Percentiles rank a stretch among this genome's conserved stretches.
Conservation (phyloP, 805 yeast species). For the Candida orba region DNA sequence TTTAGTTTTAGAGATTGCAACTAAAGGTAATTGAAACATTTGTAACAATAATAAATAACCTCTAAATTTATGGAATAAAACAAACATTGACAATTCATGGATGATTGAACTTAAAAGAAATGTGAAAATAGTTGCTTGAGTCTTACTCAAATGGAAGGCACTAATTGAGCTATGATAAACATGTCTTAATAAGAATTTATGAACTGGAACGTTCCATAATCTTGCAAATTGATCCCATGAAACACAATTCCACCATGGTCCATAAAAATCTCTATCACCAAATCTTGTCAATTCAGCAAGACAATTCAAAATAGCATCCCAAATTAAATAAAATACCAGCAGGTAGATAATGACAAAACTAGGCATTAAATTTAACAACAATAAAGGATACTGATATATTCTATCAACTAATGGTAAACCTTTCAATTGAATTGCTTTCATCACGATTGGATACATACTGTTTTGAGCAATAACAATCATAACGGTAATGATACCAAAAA, state of each 20-base stretch:
- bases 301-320: conserved; percentile 90
- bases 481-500: conserved; percentile 77
- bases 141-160: conserved; percentile 57
- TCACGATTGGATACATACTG: conserved; percentile 65
- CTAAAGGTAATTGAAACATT: conserved; percentile 81
- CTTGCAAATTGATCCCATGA: conserved; percentile 92
- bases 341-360: conserved; percentile 72
- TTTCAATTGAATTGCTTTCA: conserved; percentile 49
- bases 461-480: conserved; percentile 79
- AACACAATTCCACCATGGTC: conserved; percentile 96
- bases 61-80: conserved; percentile 69
- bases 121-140: conserved; percentile 67
- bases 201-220: conserved; percentile 94
- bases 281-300: conserved; percentile 82
- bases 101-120: conserved; percentile 73
- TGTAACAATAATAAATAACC: conserved; percentile 78
- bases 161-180: conserved; percentile 89
- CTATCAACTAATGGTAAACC: conserved; percentile 40
- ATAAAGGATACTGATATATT: conserved; percentile 42
- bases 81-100: conserved; percentile 91
- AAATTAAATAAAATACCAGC: conserved; percentile 77
- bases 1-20: conserved; percentile 52
- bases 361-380: conserved; percentile 69
- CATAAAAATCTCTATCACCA: conserved; percentile 90
- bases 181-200: conserved; percentile 80